Evolutionary conservation across 1,284 basidiomycete genomes (phyloP), one percentile per base, ranked within the genome.

Genomic region (Golubevia pallescens): DNA sequence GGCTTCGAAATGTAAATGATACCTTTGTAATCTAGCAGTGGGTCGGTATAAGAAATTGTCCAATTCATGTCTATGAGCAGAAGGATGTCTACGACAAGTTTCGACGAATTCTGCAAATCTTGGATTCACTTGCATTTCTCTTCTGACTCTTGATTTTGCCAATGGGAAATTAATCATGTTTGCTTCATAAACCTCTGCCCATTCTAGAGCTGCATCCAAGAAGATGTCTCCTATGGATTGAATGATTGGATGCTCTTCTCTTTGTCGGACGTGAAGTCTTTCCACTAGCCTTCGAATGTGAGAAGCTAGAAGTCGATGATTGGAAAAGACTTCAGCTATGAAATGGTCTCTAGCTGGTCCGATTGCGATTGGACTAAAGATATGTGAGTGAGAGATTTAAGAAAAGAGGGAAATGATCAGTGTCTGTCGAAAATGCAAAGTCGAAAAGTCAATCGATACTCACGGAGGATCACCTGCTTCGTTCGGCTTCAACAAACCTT

Each of bases 31-130:
- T 34, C 80, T 70, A 7, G 81, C 78, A 0, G 79, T 71, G n/a
- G 81, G 74, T 2, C 81, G 69, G 58, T 81, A 82, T 57, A 84
- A 62, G 54, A 84, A 84, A 59, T 78, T 75, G 42, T 81, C 81
- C 23, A 83, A 66, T 6, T 77, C 70, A 56, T 79, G 78, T 8
- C 78, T 73, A 68, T 77, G 75, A 10, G 81, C 74, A 13, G 71
- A 70, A 8, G 81, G 80, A 60, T 84, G 72, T 6, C 81, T 69
- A 19, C 78, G 68, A 62, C 81, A 84, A 32, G 67, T 71, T 58
- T 84, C 80, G 20, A 81, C 67, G 52, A 83, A 84, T 16, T 69
- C 70, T 38, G 64, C 69, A 66, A 84, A 77, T 20, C 75, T 75
- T 16, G 77, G 75, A 60, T 81, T 84, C 56, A 72, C 58, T 23